Conservation (phyloP, 345 rosid genomes). For the Brassica napus region Da-Ae NC_063446.1:33035001-33035500, state of each 20-base stretch:
- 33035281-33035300: constrained; percentile 8
- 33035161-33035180: too few relatives aligned
- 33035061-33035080: too few relatives aligned
- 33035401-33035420: constrained; percentile 73
- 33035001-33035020: too few relatives aligned
- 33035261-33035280: background rate
- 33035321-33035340: background rate
- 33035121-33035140: too few relatives aligned
- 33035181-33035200: too few relatives aligned
- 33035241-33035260: too few relatives aligned
- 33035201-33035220: too few relatives aligned
- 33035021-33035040: background rate
- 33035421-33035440: constrained; percentile 63
- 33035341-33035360: background rate
- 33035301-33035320: background rate
- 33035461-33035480: constrained; percentile 70
- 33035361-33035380: background rate
- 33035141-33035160: too few relatives aligned
- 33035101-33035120: background rate
- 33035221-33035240: too few relatives aligned
- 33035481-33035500: constrained; percentile 69
- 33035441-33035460: constrained; percentile 59
- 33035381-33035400: constrained; percentile 46
- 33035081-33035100: background rate
- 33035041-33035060: background rate